A percentile compares a stretch with the other conserved stretches of the same genome.
Conservation (phyloP, 140 eudicot genomes). For the Senecio squalidus region DNA sequence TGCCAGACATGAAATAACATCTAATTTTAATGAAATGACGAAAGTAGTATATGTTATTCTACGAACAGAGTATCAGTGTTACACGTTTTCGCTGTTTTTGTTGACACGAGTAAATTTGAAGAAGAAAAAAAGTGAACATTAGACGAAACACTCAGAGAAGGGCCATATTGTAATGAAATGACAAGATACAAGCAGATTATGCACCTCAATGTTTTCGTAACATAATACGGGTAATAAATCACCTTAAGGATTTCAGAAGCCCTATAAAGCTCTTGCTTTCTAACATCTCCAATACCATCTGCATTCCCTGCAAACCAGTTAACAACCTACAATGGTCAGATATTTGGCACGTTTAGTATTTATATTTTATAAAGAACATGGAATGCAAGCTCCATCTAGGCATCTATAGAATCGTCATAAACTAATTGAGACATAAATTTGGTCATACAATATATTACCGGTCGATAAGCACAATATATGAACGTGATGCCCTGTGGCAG, state of each 20-base stretch:
- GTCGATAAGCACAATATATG: constrained; percentile 68
- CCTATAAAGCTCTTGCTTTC: constrained; percentile 71
- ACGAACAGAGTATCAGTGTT: too few species aligned
- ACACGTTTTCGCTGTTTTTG: too few species aligned
- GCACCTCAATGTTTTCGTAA: neutral
- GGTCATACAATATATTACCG: constrained; percentile 49
- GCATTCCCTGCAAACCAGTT: constrained; percentile 61
- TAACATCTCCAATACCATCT: constrained; percentile 69
- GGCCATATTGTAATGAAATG: neutral
- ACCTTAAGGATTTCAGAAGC: constrained; percentile 85
- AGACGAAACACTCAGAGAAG: constrained; percentile 4
- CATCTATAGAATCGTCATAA: too few species aligned
- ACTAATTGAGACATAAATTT: neutral
- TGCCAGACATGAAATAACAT: too few species aligned
- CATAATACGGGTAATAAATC: too few species aligned
- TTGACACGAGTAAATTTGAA: neutral
- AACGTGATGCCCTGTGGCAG: constrained; percentile 47
- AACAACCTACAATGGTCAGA: neutral
- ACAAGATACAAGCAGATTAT: constrained; percentile 3
- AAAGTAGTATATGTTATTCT: too few species aligned
- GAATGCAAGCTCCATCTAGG: too few species aligned
- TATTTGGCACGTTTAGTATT: neutral
- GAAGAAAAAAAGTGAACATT: too few species aligned
- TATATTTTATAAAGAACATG: too few species aligned
- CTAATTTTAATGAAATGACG: too few species aligned